These are phyloP conservation scores for Tulasnella sp. DNA, from an alignment of 768 basidiomycete genomes.

Conservation along the genomic window DNA sequence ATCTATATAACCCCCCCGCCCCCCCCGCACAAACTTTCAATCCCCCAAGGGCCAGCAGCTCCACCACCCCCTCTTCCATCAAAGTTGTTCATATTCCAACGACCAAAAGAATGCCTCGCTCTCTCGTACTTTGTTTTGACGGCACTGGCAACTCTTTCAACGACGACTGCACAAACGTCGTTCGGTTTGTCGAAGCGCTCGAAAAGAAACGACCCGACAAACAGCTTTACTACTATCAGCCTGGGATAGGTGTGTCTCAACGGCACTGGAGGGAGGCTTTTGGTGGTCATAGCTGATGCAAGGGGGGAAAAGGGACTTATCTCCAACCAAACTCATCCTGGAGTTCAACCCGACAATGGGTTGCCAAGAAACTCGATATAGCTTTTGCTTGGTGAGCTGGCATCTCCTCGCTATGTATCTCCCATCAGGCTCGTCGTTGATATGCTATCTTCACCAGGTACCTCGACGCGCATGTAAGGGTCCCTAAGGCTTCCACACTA, in stretches of 20 bases:
- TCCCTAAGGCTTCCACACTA: not conserved
- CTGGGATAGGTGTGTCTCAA: slow-evolving; percentile 26
- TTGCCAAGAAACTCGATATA: slow-evolving; percentile 54
- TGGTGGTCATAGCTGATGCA: slow-evolving; percentile 26
- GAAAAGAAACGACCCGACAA: slow-evolving; percentile 47
- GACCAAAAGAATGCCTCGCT: slow-evolving; percentile 24
- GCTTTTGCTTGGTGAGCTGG: slow-evolving; percentile 58
- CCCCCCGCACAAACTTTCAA: not conserved
- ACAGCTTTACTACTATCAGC: slow-evolving; percentile 67
- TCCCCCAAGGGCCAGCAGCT: not conserved
- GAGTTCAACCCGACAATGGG: slow-evolving; percentile 48
- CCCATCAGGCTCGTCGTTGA: slow-evolving; percentile 1
- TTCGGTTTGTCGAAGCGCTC: slow-evolving; percentile 60
- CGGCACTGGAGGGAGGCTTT: not conserved
- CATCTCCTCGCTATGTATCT: not conserved
- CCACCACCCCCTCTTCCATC: not conserved
- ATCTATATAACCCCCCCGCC: not conserved
- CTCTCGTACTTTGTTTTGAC: slow-evolving; percentile 61
- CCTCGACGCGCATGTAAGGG: slow-evolving; percentile 48
- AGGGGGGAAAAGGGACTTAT: slow-evolving; percentile 31
- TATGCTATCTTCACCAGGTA: slow-evolving; percentile 41
- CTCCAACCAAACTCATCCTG: slow-evolving; percentile 40
- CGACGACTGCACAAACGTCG: slow-evolving; percentile 52
- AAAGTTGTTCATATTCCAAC: slow-evolving; percentile 22
- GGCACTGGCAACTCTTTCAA: slow-evolving; percentile 40